Evolutionary conservation across 1,139 yeast species (phyloP).

Genomic region (Wickerhamomyces sp.): DNA sequence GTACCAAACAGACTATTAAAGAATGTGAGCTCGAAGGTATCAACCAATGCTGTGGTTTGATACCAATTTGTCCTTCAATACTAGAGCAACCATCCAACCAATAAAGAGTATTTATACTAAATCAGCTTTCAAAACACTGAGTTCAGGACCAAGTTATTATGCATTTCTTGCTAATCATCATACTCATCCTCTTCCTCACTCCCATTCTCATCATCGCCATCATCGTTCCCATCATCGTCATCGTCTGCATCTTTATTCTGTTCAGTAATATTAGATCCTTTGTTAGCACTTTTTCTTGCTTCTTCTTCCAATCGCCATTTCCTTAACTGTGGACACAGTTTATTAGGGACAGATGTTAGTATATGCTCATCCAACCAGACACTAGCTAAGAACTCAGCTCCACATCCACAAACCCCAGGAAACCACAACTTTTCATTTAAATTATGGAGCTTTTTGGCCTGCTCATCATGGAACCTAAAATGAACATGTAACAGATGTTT

Average conservation of each 20-base stretch:
- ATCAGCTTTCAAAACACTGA: no score
- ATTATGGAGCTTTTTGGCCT: constrained; percentile 45
- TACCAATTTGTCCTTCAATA: no score
- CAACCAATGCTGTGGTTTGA: no score
- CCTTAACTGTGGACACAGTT: constrained; percentile 8
- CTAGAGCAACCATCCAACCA: no score
- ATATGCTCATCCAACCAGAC: constrained; percentile 59
- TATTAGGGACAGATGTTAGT: constrained; percentile 24
- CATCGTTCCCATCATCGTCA: not conserved
- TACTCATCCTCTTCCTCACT: not conserved
- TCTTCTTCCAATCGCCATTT: not conserved
- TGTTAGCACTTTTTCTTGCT: not conserved
- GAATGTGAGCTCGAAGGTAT: no score
- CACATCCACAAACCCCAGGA: constrained; percentile 58
- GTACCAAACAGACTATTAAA: no score
- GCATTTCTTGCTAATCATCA: not conserved
- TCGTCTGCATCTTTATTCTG: not conserved
- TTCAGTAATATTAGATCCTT: not conserved
- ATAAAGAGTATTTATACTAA: no score
- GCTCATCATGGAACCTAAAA: constrained; percentile 49
- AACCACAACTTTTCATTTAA: constrained; percentile 49
- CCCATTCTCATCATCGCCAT: not conserved
- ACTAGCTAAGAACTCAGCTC: constrained; percentile 43
- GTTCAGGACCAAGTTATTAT: no score
- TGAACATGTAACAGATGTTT: constrained; percentile 64